These are phyloP conservation scores for Penicillium capsulatum DNA, from an alignment of 2,329 filamentous ascomycete genomes.

Conservation along the genomic window DNA sequence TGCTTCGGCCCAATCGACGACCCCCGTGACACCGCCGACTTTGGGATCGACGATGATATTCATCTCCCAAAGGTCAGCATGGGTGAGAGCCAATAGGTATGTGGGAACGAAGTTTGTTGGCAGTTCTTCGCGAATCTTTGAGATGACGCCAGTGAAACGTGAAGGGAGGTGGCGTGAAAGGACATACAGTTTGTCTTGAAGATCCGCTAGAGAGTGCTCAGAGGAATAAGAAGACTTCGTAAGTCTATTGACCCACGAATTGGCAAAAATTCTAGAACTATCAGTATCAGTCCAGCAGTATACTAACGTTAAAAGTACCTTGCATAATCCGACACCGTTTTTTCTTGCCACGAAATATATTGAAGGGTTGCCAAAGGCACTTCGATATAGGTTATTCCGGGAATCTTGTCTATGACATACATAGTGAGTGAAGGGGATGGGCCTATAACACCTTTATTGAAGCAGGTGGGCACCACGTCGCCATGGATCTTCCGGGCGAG, in stretches of 20 bases:
- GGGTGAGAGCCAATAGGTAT: conserved; percentile 11
- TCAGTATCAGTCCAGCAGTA: no score
- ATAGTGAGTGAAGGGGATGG: conserved; percentile 12
- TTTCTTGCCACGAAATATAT: conserved; percentile 7
- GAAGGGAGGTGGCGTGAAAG: conserved; percentile 10
- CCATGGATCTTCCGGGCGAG: conserved; percentile 10
- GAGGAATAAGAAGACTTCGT: conserved; percentile 4
- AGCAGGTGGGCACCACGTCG: conserved; percentile 17
- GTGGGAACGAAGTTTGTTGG: conserved; percentile 8
- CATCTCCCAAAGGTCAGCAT: conserved; percentile 11
- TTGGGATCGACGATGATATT: conserved; percentile 8
- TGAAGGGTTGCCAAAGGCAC: conserved; percentile 12
- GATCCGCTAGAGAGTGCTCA: conserved; percentile 5
- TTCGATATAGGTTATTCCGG: conserved; percentile 14
- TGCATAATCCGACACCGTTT: conserved; percentile 17
- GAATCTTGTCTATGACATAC: conserved; percentile 17
- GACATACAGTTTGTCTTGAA: conserved; percentile 8
- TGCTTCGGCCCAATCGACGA: conserved; percentile 23
- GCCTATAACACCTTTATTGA: conserved; percentile 13
- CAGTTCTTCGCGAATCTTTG: conserved; percentile 11
- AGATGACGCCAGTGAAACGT: conserved; percentile 9
- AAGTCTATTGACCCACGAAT: conserved; percentile 15
- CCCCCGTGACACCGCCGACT: conserved; percentile 18
- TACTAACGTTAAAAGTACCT: no score
- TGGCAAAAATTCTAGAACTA: no score